Conservation (phyloP, 2,329 filamentous ascomycete genomes). For the Epichloe elymi region DNA sequence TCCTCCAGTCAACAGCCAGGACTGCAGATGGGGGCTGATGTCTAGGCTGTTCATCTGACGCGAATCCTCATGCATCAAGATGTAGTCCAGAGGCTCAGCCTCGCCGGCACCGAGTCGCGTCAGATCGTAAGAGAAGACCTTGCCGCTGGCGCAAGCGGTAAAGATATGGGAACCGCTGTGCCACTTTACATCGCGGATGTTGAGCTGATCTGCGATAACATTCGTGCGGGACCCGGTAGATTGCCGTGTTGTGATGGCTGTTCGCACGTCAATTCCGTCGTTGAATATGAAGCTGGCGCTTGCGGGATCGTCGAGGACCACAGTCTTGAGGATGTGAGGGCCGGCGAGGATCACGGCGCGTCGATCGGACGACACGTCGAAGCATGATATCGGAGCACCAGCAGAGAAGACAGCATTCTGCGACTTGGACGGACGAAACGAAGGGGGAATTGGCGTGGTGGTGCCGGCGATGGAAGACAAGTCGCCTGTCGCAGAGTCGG, state of each 20-base stretch:
- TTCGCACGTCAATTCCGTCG: conserved; percentile 45
- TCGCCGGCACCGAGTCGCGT: conserved; percentile 32
- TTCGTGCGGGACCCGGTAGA: conserved; percentile 27
- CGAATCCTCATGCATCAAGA: conserved; percentile 47
- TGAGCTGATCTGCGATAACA: conserved; percentile 41
- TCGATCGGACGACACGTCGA: conserved; percentile 46
- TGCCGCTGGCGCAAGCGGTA: conserved; percentile 50
- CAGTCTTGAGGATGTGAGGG: conserved; percentile 45
- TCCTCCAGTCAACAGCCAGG: conserved; percentile 47
- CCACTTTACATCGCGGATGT: conserved; percentile 51
- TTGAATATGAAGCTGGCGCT: conserved; percentile 29
- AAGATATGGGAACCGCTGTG: conserved; percentile 41
- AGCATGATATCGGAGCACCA: conserved; percentile 39
- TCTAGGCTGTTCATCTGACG: conserved; percentile 52
- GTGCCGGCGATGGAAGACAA: conserved; percentile 33
- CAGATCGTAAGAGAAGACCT: conserved; percentile 52
- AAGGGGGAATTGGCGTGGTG: conserved; percentile 20
- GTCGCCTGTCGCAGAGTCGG: conserved; percentile 33
- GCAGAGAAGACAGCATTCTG: conserved; percentile 42
- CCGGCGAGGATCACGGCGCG: conserved; percentile 44
- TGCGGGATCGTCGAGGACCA: conserved; percentile 36
- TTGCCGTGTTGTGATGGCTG: conserved; percentile 38
- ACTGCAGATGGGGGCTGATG: conserved; percentile 45
- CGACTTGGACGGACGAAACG: conserved; percentile 39
- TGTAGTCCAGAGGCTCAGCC: conserved; percentile 36